These are phyloP conservation scores for Fomitopsis serialis DNA, from an alignment of 768 basidiomycete genomes.

Conservation along the genomic window DNA sequence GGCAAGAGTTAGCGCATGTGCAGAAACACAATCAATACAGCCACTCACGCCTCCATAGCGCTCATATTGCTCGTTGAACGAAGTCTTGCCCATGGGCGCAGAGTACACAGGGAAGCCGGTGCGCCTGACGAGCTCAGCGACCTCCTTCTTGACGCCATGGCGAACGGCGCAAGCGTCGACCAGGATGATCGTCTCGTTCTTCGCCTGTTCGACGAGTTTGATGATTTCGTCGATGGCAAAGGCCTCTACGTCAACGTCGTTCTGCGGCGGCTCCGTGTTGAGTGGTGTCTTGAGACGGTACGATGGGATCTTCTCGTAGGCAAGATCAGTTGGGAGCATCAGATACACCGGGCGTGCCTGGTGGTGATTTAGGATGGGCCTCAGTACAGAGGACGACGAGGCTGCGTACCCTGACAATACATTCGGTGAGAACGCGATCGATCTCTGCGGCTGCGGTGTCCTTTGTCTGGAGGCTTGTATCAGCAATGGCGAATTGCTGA, in stretches of 20 bases:
- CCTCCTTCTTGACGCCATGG: constrained; percentile 59
- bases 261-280: constrained; percentile 40
- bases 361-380: background rate
- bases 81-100: constrained; percentile 79
- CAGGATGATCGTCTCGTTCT: constrained; percentile 62
- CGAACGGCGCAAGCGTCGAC: constrained; percentile 79
- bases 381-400: background rate
- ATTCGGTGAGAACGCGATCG: constrained; percentile 71
- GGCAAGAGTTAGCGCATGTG: background rate
- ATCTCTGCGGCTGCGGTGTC: constrained; percentile 61
- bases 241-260: constrained; percentile 53
- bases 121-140: constrained; percentile 52
- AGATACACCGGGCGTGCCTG: constrained; percentile 86
- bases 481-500: constrained; percentile 66
- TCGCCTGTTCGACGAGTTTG: constrained; percentile 55
- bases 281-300: constrained; percentile 59
- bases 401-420: constrained; percentile 48
- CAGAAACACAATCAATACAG: background rate
- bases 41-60: constrained; percentile 69
- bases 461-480: constrained; percentile 52
- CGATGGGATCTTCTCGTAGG: constrained; percentile 59
- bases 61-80: constrained; percentile 61
- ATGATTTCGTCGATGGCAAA: constrained; percentile 73
- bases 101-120: constrained; percentile 73
- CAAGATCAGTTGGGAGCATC: constrained; percentile 80